These are phyloP conservation scores for Pleurotus cornucopiae DNA, from an alignment of 768 basidiomycete genomes.

Conservation along the genomic window DNA sequence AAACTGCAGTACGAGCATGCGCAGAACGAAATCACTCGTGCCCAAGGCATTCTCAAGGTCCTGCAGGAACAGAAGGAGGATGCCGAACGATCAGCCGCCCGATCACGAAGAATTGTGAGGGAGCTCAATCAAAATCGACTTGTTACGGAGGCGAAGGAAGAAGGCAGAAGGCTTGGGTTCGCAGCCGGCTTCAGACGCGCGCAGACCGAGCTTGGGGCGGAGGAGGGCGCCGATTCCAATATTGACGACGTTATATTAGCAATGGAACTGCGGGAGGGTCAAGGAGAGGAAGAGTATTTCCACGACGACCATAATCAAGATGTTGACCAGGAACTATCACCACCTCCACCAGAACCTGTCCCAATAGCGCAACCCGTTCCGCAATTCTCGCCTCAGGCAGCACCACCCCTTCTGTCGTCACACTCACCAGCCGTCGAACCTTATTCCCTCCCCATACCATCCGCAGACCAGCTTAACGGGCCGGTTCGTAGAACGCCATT, in stretches of 20 bases:
- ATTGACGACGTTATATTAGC: slow-evolving; percentile 1
- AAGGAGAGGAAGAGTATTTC: background rate
- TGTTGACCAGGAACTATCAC: background rate
- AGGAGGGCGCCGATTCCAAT: background rate
- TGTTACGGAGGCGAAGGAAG: slow-evolving; percentile 50
- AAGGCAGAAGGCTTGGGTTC: slow-evolving; percentile 50
- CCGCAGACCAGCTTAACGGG: background rate
- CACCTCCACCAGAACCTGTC: background rate
- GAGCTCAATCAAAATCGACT: slow-evolving; percentile 47
- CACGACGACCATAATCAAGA: background rate
- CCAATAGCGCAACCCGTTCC: slow-evolving; percentile 5
- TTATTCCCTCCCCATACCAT: background rate
- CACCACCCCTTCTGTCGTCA: background rate
- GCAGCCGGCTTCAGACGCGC: slow-evolving; percentile 35
- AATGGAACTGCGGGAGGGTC: background rate
- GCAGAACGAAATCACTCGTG: slow-evolving; percentile 47
- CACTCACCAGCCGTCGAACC: background rate
- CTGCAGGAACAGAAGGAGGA: slow-evolving; percentile 52
- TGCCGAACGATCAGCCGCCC: slow-evolving; percentile 50
- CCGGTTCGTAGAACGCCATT: background rate
- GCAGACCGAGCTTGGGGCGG: background rate
- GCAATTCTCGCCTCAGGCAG: background rate
- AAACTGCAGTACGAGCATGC: slow-evolving; percentile 36
- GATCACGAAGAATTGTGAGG: slow-evolving; percentile 47
- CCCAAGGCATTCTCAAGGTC: slow-evolving; percentile 42